These are phyloP conservation scores for Trichoderma guizhouense DNA, from an alignment of 2,329 filamentous ascomycete genomes.

Conservation along the genomic window DNA sequence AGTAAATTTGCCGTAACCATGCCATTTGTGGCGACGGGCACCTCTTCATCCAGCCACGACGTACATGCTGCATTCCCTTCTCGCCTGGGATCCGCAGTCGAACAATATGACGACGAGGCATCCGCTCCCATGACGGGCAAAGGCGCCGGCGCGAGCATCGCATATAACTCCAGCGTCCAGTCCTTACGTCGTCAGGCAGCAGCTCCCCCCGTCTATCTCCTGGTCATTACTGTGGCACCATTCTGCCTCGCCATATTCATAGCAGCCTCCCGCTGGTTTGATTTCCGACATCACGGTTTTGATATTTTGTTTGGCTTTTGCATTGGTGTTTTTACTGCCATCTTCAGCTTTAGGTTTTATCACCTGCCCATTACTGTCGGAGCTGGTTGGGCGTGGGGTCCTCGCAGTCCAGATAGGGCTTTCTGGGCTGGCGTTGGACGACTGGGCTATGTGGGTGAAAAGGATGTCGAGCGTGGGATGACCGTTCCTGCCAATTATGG, in stretches of 20 bases:
- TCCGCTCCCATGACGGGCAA: slow-evolving; percentile 28
- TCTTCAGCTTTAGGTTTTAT: slow-evolving; percentile 79
- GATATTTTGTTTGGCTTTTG: slow-evolving; percentile 83
- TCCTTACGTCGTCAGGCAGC: slow-evolving; percentile 66
- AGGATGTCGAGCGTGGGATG: slow-evolving; percentile 25
- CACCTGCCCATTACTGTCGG: slow-evolving; percentile 72
- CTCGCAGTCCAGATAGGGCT: slow-evolving; percentile 66
- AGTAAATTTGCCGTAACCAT: slow-evolving; percentile 75
- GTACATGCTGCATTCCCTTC: slow-evolving; percentile 70
- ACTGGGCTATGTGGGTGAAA: slow-evolving; percentile 51
- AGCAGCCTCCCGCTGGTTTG: slow-evolving; percentile 78
- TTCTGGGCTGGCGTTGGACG: slow-evolving; percentile 74
- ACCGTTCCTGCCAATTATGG: slow-evolving; percentile 25
- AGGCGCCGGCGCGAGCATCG: slow-evolving; percentile 22
- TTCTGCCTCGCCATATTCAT: slow-evolving; percentile 76
- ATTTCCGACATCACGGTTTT: slow-evolving; percentile 89
- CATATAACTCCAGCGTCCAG: slow-evolving; percentile 34
- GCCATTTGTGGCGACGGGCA: slow-evolving; percentile 59
- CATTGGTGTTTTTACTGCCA: slow-evolving; percentile 68
- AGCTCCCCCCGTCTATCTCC: slow-evolving; percentile 75
- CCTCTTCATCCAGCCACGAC: slow-evolving; percentile 42
- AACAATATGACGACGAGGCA: slow-evolving; percentile 32
- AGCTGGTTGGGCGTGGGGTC: slow-evolving; percentile 86
- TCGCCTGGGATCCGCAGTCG: slow-evolving; percentile 49
- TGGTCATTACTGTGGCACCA: slow-evolving; percentile 67